A percentile compares a stretch with the other conserved stretches of the same genome.
Evolutionary conservation across 306 rosid genomes (phyloP).

Genomic region (apple (Malus domestica)): DNA sequence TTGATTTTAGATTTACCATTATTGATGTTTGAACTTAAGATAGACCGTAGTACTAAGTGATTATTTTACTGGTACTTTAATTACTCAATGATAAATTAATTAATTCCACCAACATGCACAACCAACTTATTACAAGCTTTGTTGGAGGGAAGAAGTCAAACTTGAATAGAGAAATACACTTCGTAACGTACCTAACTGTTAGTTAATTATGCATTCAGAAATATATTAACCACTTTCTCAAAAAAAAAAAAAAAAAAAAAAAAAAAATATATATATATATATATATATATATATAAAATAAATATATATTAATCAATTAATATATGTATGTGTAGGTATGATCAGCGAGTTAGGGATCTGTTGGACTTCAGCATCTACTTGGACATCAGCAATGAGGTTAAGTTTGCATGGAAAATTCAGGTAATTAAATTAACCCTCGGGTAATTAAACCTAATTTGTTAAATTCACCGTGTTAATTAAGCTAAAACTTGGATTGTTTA

Average conservation of each 20-base stretch:
- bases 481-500: slow-evolving; percentile 20
- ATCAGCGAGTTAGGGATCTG: slow-evolving; percentile 78
- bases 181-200: not conserved
- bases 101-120: not conserved
- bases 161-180: too few relatives aligned
- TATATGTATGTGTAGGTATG: slow-evolving; percentile 46
- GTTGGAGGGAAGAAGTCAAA: not conserved
- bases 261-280: too few relatives aligned
- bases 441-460: not conserved
- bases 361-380: slow-evolving; percentile 96
- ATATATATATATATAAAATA: too few relatives aligned
- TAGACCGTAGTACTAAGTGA: too few relatives aligned
- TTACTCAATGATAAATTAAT: too few relatives aligned
- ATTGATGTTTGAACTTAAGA: too few relatives aligned
- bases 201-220: too few relatives aligned
- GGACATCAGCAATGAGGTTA: slow-evolving; percentile 98
- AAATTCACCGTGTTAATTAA: slow-evolving; percentile 4
- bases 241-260: too few relatives aligned
- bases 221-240: not conserved
- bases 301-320: not conserved
- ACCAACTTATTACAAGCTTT: not conserved
- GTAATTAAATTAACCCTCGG: slow-evolving; percentile 17
- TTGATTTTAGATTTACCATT: too few relatives aligned
- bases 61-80: too few relatives aligned
- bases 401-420: slow-evolving; percentile 99